phyloP scores from a whole-genome alignment of 2,329 filamentous ascomycete species.

The Metarhizium robertsii region DNA sequence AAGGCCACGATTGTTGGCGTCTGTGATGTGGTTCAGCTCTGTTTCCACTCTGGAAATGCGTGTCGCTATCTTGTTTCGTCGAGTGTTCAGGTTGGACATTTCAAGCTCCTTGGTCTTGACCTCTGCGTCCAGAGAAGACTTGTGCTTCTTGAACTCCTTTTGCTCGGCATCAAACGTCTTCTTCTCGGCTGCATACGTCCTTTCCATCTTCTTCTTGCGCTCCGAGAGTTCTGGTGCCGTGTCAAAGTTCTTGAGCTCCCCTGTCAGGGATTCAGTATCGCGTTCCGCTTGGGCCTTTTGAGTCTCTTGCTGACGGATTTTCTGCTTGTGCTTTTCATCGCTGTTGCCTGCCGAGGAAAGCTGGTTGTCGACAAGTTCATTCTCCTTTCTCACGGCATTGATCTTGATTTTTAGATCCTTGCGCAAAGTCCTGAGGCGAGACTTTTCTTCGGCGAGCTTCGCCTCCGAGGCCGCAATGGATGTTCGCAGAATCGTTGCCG shows the following conservation, averaged over 20 bases:
- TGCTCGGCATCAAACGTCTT: slow-evolving; percentile 50
- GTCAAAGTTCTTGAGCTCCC: slow-evolving; percentile 55
- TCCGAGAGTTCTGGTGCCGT: slow-evolving; percentile 53
- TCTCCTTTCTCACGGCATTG: slow-evolving; percentile 61
- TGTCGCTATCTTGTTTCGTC: slow-evolving; percentile 62
- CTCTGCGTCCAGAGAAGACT: slow-evolving; percentile 52
- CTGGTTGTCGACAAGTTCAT: slow-evolving; percentile 57
- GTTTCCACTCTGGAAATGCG: slow-evolving; percentile 65
- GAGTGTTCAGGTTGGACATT: slow-evolving; percentile 51
- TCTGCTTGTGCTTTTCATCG: slow-evolving; percentile 68
- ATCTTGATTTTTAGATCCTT: slow-evolving; percentile 67
- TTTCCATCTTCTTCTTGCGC: slow-evolving; percentile 45
- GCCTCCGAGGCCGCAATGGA: slow-evolving; percentile 65
- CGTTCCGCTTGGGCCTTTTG: slow-evolving; percentile 58
- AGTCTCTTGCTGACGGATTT: slow-evolving; percentile 65
- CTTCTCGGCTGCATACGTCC: slow-evolving; percentile 44
- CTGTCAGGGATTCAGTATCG: slow-evolving; percentile 43
- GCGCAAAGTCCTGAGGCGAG: slow-evolving; percentile 58
- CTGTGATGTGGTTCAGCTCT: slow-evolving; percentile 60
- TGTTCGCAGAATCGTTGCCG: slow-evolving; percentile 65
- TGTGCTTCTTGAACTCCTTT: slow-evolving; percentile 46
- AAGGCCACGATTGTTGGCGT: slow-evolving; percentile 57
- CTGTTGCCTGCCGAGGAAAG: slow-evolving; percentile 61
- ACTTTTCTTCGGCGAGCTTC: slow-evolving; percentile 60
- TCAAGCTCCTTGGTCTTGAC: slow-evolving; percentile 56